Percentiles rank a stretch among this genome's conserved stretches.
Evolutionary conservation across 2,329 filamentous ascomycete genomes (phyloP).

Genomic region (Pseudogymnoascus sp.): DNA sequence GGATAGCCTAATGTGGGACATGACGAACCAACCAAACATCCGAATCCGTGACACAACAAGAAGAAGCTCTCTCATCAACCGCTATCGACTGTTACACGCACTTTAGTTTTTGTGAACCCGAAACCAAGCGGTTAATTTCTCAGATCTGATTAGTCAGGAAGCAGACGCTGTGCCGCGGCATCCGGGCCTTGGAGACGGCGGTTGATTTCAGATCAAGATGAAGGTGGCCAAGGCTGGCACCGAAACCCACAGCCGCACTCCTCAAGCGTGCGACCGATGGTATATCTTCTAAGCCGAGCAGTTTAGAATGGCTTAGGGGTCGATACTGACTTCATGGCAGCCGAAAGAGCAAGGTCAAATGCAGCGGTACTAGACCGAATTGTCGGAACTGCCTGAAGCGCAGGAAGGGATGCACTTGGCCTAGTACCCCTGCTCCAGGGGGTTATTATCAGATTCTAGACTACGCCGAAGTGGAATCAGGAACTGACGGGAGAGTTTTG

Average conservation of each 20-base stretch:
- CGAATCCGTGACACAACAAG: not conserved
- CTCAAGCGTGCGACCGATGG: slow-evolving; percentile 15
- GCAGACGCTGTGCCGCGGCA: not conserved
- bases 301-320: not conserved
- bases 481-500: not conserved
- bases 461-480: not conserved
- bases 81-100: not conserved
- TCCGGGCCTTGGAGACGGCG: not conserved
- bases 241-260: slow-evolving; percentile 1
- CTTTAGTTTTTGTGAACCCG: not conserved
- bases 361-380: slow-evolving; percentile 9
- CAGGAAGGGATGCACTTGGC: not conserved
- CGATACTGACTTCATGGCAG: not conserved
- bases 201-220: not conserved
- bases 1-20: not conserved
- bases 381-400: slow-evolving; percentile 12
- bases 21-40: not conserved
- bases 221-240: not conserved
- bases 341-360: slow-evolving; percentile 13
- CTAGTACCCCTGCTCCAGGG: not conserved
- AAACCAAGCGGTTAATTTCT: not conserved
- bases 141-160: not conserved
- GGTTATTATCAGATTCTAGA: not conserved
- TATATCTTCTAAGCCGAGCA: not conserved
- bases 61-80: not conserved